Evolutionary conservation across 768 basidiomycete species (phyloP).

Genomic region (Boletus edulis): DNA sequence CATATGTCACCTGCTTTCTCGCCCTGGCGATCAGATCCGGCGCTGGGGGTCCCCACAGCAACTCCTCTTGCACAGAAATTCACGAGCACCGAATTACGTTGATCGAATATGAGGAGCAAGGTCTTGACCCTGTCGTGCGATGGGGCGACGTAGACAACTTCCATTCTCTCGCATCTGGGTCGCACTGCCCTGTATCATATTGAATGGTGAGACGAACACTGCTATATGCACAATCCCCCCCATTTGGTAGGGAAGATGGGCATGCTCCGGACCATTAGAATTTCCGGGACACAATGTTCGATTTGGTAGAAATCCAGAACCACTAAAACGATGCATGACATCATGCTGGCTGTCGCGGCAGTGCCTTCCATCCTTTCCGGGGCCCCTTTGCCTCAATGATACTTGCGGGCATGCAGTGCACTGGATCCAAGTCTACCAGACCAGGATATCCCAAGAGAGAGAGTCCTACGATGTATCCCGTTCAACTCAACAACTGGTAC

Average conservation of each 20-base stretch:
- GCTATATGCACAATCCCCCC: not conserved
- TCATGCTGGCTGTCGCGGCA: slow-evolving; percentile 27
- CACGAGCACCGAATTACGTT: not conserved
- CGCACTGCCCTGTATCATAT: slow-evolving; percentile 10
- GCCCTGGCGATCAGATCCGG: not conserved
- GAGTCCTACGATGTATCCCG: slow-evolving; percentile 48
- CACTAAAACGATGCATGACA: slow-evolving; percentile 2
- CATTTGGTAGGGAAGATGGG: not conserved
- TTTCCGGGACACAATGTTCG: slow-evolving; percentile 1
- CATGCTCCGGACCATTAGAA: not conserved
- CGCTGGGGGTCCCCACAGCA: slow-evolving; percentile 3
- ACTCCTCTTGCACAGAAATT: slow-evolving; percentile 12
- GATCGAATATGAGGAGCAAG: not conserved
- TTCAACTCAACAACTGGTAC: slow-evolving; percentile 2
- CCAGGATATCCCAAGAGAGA: slow-evolving; percentile 87
- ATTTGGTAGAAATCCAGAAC: slow-evolving; percentile 2
- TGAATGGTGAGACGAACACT: not conserved
- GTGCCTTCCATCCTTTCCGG: slow-evolving; percentile 44
- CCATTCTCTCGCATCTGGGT: slow-evolving; percentile 12
- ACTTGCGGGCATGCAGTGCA: slow-evolving; percentile 91
- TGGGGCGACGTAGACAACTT: slow-evolving; percentile 9
- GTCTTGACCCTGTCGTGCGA: not conserved
- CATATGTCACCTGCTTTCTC: not conserved
- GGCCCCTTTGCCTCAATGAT: slow-evolving; percentile 71
- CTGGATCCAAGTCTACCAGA: slow-evolving; percentile 83